These are phyloP conservation scores for Xylariaceae sp. DNA, from an alignment of 2,329 filamentous ascomycete genomes.

Conservation along the genomic window DNA sequence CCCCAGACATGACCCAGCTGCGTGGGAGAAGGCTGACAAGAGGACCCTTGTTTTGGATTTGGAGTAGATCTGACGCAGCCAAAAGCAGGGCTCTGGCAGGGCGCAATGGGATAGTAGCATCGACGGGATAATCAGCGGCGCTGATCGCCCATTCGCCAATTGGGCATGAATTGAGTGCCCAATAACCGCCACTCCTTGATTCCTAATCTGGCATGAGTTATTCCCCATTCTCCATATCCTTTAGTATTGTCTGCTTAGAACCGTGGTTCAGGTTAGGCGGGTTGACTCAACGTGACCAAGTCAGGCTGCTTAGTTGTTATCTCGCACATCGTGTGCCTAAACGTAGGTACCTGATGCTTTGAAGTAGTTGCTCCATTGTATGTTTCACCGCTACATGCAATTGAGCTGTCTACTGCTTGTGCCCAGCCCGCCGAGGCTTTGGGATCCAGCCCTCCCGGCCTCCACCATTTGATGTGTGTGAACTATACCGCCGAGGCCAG, in stretches of 20 bases:
- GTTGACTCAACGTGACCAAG: background rate
- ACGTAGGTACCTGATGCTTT: background rate
- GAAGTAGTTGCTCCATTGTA: too few species aligned
- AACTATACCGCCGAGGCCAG: too few species aligned
- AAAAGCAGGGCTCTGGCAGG: slow-evolving; percentile 11
- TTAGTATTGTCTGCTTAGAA: slow-evolving; percentile 1
- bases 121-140: background rate
- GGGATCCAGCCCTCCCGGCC: slow-evolving; percentile 6
- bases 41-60: slow-evolving; percentile 11
- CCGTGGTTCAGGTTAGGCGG: slow-evolving; percentile 4
- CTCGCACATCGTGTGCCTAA: background rate
- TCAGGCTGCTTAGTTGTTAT: background rate
- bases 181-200: slow-evolving; percentile 11
- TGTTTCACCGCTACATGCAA: too few species aligned
- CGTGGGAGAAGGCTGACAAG: slow-evolving; percentile 18
- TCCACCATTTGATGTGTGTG: background rate
- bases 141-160: slow-evolving; percentile 11
- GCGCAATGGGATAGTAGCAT: background rate
- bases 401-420: background rate
- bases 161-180: slow-evolving; percentile 11
- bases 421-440: slow-evolving; percentile 6
- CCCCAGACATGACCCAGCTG: slow-evolving; percentile 12
- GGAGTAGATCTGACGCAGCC: slow-evolving; percentile 7
- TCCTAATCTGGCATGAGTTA: slow-evolving; percentile 3
- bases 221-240: too few species aligned